Evolutionary conservation across 2,329 filamentous ascomycete species (phyloP), one percentile per base, ranked within the genome.

Genomic region (Curvularia hawaiiensis): DNA sequence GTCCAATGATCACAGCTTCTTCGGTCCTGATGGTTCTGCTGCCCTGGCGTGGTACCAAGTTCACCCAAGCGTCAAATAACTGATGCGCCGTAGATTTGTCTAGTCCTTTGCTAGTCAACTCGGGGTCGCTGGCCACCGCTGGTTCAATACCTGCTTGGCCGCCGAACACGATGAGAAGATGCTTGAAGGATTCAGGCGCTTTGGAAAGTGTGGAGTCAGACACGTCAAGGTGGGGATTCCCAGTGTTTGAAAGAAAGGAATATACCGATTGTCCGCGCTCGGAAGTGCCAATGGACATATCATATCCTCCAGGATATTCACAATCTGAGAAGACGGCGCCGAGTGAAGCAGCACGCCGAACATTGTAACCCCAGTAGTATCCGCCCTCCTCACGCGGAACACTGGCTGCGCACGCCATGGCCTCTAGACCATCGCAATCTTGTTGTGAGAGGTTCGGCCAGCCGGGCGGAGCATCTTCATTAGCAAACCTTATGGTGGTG

Each of bases 291-390:
- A 96, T 87, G 65, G 88, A 91, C 55, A 93, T 66, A 75, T 96
- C 91, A 76, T 96, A 96, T 12, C 92, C 92, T 45, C 85, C 86
- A 54, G 90, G 86, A 71, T 85, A 92, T 0, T 86, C 83, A 63
- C 86, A 88, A 72, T 93, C 90, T 4, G 90, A 92, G 69, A 94
- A 92, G 8, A 96, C 86, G 5, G 83, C 79, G 5, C 90, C 90
- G 5, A 96, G 82, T 3, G 85, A 88, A 4, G 76, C 69, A 35
- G 88, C 88, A 60, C 83, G 85, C 26, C 92, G 85, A 3, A 92
- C 86, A 9, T 80, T 83, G 75, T 90, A 96, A 45, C 92, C 92
- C 91, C 92, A 96, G 78, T 93, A 96, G 76, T 92, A 95, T 0
- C 92, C 92, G 1, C 81, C 85, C 62, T 92, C 86, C 51, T 89